Base-by-base conservation (phyloP, 805 yeast species). In the Jamesozyma piceae region DNA sequence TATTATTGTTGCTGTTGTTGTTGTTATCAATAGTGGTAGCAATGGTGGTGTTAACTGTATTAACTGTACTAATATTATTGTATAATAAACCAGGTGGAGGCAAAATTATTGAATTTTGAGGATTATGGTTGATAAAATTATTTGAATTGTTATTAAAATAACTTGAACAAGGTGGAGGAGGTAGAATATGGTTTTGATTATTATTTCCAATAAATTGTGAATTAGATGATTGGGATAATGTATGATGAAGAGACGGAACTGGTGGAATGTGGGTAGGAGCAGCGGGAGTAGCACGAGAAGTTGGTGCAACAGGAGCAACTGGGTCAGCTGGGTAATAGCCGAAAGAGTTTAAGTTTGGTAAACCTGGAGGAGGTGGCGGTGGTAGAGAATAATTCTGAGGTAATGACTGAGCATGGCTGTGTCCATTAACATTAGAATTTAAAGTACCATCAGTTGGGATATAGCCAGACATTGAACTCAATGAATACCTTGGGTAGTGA, bases 61-160 rank as follows among this genome's bases (percentile, higher is more conserved):
- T n/a, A n/a, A n/a, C n/a, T n/a, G n/a, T n/a, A n/a, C n/a, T n/a
- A n/a, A n/a, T n/a, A 26, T 38, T 37, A 18, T 32, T 35, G 37
- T 45, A 47, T 4, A 48, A 32, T 42, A 53, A 33, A 28, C 57
- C 55, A 13, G 56, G 57, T 19, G 57, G 58, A 19, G 57, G 57
- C 27, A 49, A 39, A 14, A 49, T 15, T 14, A 43, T 28, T 6
- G 34, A 24, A 36, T 37, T 22, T 31, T 21, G 28, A 38, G 30
- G 2, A 22, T 18, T 26, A 22, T 22, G 21, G 8, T 19, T 33
- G 6, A 17, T 20, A 33, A 33, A 33, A 19, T 19, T 17, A 20
- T 14, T 31, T 24, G 28, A 11, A 11, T 24, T 24, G 11, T 24
- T 24, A 11, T 24, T 24, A 11, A 24, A 24, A 24, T 24, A 13